A percentile compares a stretch with the other conserved stretches of the same genome.
These are phyloP conservation scores for Nicotiana paniculata DNA, from an alignment of 257 asterid genomes.

Conservation along the genomic window DNA sequence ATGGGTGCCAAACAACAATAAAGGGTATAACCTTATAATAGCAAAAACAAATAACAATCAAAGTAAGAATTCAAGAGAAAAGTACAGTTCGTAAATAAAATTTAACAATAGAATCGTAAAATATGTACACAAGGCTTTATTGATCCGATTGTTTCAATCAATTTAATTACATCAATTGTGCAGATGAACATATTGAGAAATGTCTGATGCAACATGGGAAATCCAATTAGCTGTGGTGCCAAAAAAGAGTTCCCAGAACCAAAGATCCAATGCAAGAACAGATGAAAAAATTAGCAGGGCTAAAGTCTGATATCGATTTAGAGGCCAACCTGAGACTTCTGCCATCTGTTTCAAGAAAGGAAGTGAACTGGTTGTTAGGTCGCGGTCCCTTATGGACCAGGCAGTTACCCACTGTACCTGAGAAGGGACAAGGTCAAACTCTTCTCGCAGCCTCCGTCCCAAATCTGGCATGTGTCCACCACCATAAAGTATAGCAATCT, in stretches of 20 bases:
- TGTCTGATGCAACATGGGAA: constrained; percentile 41
- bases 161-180: constrained; percentile 25
- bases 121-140: not conserved
- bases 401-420: constrained; percentile 90
- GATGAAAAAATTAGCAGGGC: constrained; percentile 85
- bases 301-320: constrained; percentile 77
- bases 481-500: constrained; percentile 86
- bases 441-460: constrained; percentile 72
- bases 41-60: not conserved
- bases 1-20: not conserved
- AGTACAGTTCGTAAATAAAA: not conserved
- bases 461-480: constrained; percentile 99
- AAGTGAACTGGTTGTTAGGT: constrained; percentile 36
- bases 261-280: constrained; percentile 84
- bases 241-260: constrained; percentile 87
- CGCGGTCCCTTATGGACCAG: constrained; percentile 69
- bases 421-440: constrained; percentile 74
- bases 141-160: not conserved
- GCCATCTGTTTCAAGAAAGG: constrained; percentile 63
- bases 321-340: constrained; percentile 63
- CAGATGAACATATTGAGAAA: constrained; percentile 32
- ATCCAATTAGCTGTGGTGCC: constrained; percentile 67
- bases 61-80: not conserved
- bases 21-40: not conserved
- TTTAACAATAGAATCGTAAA: not conserved